Evolutionary conservation across 805 yeast genomes (phyloP), one percentile per base, ranked within the genome.

Genomic region (Hagleromyces aurorensis): DNA sequence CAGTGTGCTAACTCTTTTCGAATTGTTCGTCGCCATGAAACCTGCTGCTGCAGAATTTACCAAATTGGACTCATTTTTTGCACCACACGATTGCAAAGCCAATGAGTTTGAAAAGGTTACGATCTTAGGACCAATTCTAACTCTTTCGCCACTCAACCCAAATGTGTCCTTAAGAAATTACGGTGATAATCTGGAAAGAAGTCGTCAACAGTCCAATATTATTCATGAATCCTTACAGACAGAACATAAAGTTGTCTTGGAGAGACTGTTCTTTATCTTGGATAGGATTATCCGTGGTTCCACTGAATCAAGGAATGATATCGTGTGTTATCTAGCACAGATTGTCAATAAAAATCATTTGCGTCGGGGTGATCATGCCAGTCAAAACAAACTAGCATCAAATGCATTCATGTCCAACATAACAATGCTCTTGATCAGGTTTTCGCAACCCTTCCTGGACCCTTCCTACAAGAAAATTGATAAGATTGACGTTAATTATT

Each of bases 321-420:
- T 87, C 28, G 58, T 91, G 43, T 58, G 65, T 27, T 86, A 78
- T 65, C 75, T 87, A 55, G 79, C 82, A 1, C 68, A 67, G 16
- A 66, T 85, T 22, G 70, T 84, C n/a, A 83, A 89, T 46, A 67
- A 71, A 29, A 86, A 87, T 51, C 96, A 86, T 55, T 68, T 84
- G 42, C 75, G 97, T 59, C 70, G 84, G 44, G 95, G 95, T 30
- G 75, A 79, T 40, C 94, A 83, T 52, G 79, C 87, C 3, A 76
- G 79, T 44, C 69, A 72, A 8, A 62, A 65, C 10, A 69, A 73
- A 33, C 61, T 82, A 29, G 76, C 94, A 1, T 66, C 83, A 6
- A 85, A 89, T 60, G 85, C 85, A 1, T 69, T 91, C 38, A 80
- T 86, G 81, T 64, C 77, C 30, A 89, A 89, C 56, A 66, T 85